These are phyloP conservation scores for Tetrahymena thermophila DNA, from an alignment of 73 alveolate species.

Conservation along the genomic window DNA sequence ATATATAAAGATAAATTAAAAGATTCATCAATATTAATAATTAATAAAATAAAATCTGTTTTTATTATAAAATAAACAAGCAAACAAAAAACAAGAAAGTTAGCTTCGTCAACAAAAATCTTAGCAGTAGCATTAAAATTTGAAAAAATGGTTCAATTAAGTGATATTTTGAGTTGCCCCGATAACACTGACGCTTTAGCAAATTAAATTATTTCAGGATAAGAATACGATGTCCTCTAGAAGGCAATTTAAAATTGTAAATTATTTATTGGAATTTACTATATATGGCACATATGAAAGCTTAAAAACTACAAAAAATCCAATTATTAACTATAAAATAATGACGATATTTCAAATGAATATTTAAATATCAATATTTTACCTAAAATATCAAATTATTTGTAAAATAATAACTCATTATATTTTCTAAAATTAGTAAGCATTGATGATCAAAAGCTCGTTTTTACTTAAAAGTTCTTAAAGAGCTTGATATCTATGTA, in stretches of 20 bases:
- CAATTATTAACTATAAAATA: neutral
- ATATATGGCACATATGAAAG: neutral
- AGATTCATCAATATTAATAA: neutral
- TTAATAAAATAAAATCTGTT: neutral
- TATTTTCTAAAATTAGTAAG: neutral
- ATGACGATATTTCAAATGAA: no score
- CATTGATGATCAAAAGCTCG: neutral
- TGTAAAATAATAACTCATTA: no score
- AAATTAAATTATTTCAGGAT: neutral
- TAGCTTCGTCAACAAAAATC: neutral
- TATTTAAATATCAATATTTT: no score
- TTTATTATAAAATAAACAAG: neutral
- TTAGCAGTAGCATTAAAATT: neutral
- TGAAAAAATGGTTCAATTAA: neutral
- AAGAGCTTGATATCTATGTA: neutral
- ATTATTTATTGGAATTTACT: neutral
- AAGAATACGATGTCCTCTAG: neutral
- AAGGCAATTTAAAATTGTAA: neutral
- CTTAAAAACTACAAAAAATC: neutral
- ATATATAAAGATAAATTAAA: neutral
- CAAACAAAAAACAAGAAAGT: neutral
- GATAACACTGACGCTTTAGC: neutral
- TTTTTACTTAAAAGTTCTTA: neutral
- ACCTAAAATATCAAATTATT: neutral
- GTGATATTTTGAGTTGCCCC: neutral